These are phyloP conservation scores for Turritis glabra DNA, from an alignment of 345 rosid species.

Conservation along the genomic window DNA sequence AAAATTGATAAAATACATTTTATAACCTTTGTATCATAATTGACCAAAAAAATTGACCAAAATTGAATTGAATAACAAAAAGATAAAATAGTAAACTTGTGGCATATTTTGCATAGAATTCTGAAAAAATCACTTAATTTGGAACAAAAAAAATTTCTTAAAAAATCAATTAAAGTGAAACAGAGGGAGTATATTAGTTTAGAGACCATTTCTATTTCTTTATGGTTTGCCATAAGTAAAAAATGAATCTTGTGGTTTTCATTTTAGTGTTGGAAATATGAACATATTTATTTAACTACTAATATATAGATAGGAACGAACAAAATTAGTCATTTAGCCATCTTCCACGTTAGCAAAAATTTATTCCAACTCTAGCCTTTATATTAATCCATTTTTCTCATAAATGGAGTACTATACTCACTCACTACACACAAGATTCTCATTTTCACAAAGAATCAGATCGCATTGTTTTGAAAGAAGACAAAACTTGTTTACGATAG, in stretches of 20 bases:
- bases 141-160: too few relatives aligned
- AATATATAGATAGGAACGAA: slow-evolving; percentile 5
- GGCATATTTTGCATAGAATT: too few relatives aligned
- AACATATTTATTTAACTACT: background rate
- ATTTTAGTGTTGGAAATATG: background rate
- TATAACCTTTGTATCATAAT: too few relatives aligned
- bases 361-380: slow-evolving; percentile 13
- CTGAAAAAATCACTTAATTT: too few relatives aligned
- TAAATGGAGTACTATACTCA: background rate
- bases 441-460: background rate
- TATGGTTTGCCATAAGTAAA: background rate
- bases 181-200: too few relatives aligned
- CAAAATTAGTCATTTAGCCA: background rate
- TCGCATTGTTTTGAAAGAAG: background rate
- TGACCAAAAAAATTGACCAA: too few relatives aligned
- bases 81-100: too few relatives aligned
- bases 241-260: slow-evolving; percentile 4
- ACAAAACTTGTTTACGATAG: background rate
- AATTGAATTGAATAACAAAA: too few relatives aligned
- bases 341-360: background rate
- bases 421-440: slow-evolving; percentile 5
- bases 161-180: too few relatives aligned
- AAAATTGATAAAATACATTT: too few relatives aligned
- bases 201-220: background rate
- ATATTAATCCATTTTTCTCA: slow-evolving; percentile 11